These are phyloP conservation scores for Hygrophorus russula DNA, from an alignment of 768 basidiomycete genomes.

Conservation along the genomic window DNA sequence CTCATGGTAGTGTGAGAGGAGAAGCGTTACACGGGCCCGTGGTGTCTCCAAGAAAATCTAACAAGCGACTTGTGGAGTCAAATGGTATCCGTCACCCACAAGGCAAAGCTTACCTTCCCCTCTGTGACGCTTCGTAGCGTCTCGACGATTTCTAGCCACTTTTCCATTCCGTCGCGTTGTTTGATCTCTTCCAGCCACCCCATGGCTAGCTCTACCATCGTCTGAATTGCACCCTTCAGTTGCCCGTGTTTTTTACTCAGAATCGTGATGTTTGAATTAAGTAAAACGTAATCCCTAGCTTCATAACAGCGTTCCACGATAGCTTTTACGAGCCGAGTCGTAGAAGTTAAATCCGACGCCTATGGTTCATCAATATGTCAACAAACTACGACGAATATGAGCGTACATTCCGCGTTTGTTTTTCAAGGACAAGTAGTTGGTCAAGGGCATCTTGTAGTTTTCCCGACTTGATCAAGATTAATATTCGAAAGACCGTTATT, in stretches of 20 bases:
- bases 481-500: neutral
- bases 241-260: slow-evolving; percentile 97
- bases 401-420: slow-evolving; percentile 89
- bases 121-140: slow-evolving; percentile 88
- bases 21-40: slow-evolving; percentile 85
- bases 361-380: slow-evolving; percentile 18
- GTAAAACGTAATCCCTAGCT: slow-evolving; percentile 52
- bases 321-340: slow-evolving; percentile 71
- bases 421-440: slow-evolving; percentile 81
- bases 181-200: slow-evolving; percentile 73
- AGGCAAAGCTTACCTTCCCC: slow-evolving; percentile 67
- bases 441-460: slow-evolving; percentile 82
- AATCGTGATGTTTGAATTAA: slow-evolving; percentile 57
- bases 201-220: slow-evolving; percentile 85
- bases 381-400: neutral
- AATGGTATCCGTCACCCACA: too few species aligned
- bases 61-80: neutral
- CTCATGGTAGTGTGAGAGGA: slow-evolving; percentile 83
- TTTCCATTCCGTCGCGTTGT: slow-evolving; percentile 50
- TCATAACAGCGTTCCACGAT: slow-evolving; percentile 64
- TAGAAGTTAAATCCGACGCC: slow-evolving; percentile 93
- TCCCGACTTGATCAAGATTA: slow-evolving; percentile 43
- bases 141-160: slow-evolving; percentile 83
- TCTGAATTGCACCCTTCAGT: slow-evolving; percentile 78
- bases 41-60: slow-evolving; percentile 97